Evolutionary conservation across 2,329 filamentous ascomycete genomes (phyloP).

Genomic region (Alternaria rosae): DNA sequence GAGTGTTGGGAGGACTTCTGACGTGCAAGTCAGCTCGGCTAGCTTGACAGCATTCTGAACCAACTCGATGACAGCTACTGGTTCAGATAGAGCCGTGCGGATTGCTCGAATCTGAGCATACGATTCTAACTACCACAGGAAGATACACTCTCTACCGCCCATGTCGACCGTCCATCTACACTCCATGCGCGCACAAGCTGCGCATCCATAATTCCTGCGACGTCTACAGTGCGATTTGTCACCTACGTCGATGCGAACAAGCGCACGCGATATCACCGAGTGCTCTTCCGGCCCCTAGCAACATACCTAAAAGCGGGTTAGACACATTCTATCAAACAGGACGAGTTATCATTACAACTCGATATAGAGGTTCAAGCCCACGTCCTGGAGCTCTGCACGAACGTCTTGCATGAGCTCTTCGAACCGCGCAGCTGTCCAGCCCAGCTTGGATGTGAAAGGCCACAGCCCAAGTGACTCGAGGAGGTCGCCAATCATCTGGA

Average conservation of each 20-base stretch:
- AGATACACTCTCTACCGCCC: not conserved
- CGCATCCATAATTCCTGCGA: not conserved
- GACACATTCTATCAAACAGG: not conserved
- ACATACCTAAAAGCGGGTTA: conserved; percentile 36
- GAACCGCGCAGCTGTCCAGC: conserved; percentile 42
- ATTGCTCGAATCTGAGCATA: not conserved
- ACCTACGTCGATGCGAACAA: not conserved
- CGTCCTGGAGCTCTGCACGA: conserved; percentile 38
- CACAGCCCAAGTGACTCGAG: conserved; percentile 49
- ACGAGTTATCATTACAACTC: conserved; percentile 37
- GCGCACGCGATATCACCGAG: conserved; percentile 15
- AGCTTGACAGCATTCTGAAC: not conserved
- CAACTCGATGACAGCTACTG: not conserved
- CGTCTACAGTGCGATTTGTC: not conserved
- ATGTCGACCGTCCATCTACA: not conserved
- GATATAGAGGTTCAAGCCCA: conserved; percentile 46
- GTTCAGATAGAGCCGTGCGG: not conserved
- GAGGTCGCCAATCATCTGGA: conserved; percentile 41
- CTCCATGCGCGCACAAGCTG: not conserved
- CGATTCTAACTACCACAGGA: not conserved
- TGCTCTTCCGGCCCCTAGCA: conserved; percentile 43
- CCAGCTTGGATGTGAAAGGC: conserved; percentile 45
- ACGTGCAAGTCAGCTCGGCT: not conserved
- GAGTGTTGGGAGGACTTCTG: not conserved
- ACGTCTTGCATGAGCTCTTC: conserved; percentile 38